Evolutionary conservation across 345 rosid genomes (phyloP).

Genomic region (Brassica cretica): DNA sequence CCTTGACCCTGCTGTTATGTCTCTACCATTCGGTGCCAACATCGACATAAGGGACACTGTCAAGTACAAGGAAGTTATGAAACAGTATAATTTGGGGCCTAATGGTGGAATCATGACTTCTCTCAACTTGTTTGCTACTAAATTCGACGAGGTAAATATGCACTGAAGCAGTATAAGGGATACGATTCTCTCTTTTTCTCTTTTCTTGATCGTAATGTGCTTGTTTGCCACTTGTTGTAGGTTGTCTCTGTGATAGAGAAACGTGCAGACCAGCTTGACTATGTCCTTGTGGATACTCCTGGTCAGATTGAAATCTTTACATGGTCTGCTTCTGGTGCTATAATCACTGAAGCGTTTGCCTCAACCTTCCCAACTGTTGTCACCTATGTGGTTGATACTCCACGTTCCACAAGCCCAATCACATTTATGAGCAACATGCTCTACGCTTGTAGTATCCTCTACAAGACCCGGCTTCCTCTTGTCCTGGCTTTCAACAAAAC

Average conservation of each 20-base stretch:
- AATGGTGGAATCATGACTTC: background rate
- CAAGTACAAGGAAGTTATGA: conserved; percentile 31
- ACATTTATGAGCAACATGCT: conserved; percentile 90
- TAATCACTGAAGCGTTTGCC: conserved; percentile 85
- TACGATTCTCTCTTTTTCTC: background rate
- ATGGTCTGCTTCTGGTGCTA: conserved; percentile 95
- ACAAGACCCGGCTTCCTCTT: conserved; percentile 77
- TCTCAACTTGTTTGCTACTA: conserved; percentile 40
- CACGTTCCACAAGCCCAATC: conserved; percentile 71
- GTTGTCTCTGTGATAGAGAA: conserved; percentile 71
- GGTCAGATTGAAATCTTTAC: conserved; percentile 91
- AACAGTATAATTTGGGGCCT: background rate
- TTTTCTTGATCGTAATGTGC: background rate
- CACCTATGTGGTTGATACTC: conserved; percentile 78
- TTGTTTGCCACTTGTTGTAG: conserved; percentile 41
- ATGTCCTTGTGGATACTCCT: conserved; percentile 86
- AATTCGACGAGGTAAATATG: conserved; percentile 68
- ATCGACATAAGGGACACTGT: conserved; percentile 85
- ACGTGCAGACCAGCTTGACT: conserved; percentile 84
- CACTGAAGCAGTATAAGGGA: too few relatives aligned
- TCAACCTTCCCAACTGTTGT: conserved; percentile 82
- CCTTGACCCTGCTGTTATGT: conserved; percentile 86
- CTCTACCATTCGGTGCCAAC: conserved; percentile 59
- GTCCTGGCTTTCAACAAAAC: conserved; percentile 79
- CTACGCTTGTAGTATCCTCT: conserved; percentile 83